Percentiles rank a stretch among this genome's conserved stretches.
phyloP scores from a whole-genome alignment of 176 grass and related monocot genomes.

The Eragrostis nindensis region DNA sequence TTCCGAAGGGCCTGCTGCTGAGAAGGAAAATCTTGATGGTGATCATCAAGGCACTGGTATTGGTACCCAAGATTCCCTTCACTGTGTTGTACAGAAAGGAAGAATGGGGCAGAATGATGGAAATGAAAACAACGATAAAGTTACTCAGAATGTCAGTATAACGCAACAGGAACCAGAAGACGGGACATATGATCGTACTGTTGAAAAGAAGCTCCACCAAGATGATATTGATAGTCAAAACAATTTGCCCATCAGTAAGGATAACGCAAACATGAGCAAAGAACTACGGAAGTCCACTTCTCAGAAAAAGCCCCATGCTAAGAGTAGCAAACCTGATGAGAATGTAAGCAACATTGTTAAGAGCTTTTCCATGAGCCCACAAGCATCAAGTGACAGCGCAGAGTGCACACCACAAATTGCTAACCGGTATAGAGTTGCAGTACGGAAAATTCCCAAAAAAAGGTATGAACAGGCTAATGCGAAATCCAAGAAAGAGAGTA shows the following conservation, averaged over 20 bases:
- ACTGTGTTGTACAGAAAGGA: conserved; percentile 36
- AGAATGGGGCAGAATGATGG: conserved; percentile 17
- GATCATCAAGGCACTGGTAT: conserved; percentile 22
- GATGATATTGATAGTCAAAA: conserved; percentile 28
- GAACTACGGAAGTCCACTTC: conserved; percentile 37
- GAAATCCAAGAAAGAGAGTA: conserved; percentile 42
- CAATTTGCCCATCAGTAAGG: conserved; percentile 29
- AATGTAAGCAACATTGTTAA: conserved; percentile 42
- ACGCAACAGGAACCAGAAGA: conserved; percentile 27
- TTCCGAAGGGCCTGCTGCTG: conserved; percentile 17
- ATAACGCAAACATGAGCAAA: conserved; percentile 38
- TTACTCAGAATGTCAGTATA: conserved; percentile 27
- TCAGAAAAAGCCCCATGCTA: conserved; percentile 37
- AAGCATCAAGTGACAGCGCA: conserved; percentile 65
- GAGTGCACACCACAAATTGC: conserved; percentile 43
- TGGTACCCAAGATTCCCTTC: conserved; percentile 36
- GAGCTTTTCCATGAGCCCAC: conserved; percentile 36
- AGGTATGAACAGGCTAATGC: conserved; percentile 29
- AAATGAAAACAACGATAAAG: conserved; percentile 41
- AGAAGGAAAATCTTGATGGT: conserved; percentile 26
- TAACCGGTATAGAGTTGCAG: conserved; percentile 51
- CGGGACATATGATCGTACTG: conserved; percentile 19
- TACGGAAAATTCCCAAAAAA: conserved; percentile 68
- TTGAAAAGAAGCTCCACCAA: conserved; percentile 42
- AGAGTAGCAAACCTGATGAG: conserved; percentile 25